Evolutionary conservation across 2,329 filamentous ascomycete species (phyloP), one percentile per base, ranked within the genome.

Genomic region (Xylariaceae sp.): DNA sequence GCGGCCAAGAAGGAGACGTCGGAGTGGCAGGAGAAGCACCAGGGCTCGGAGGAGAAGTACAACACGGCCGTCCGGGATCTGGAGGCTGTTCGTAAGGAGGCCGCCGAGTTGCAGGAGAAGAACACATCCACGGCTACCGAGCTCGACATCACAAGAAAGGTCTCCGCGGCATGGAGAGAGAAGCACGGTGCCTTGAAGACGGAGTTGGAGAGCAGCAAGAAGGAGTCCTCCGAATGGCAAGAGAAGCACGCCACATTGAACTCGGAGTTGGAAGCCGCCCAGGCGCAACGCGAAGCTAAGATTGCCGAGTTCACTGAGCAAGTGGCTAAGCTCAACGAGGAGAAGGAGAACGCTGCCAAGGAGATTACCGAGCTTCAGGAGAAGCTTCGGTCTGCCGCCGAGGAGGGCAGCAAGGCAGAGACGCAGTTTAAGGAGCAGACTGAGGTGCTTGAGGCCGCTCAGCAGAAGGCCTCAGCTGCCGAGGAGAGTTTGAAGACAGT

Each of bases 391-490:
- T 59, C 66, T 18, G 62, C 64, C 34, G 60, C 68, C 7, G 70
- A 67, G 30, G 72, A 74, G 60, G 53, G 45, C 41, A 44, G 17
- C 35, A 59, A 58, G 44, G 58, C 72, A n/a, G 69, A 73, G 67
- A 68, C 69, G 58, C 63, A 70, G 51, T 65, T 68, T 30, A 68
- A 70, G 11, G 71, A 75, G 61, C 68, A 71, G 53, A 57, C 66
- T 15, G 57, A 63, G 49, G 68, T 73, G 65, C 59, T 73, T 4
- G 71, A 75, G 56, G 68, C 69, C 53, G 74, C 74, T 3, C 70
- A 75, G 58, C 67, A 72, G 57, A 74, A 75, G 63, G 71, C 72
- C 2, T 66, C 70, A 23, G 73, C 76, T 66, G 70, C 72, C 9
- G 69, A 73, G 30, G 73, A 74, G 17, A 69, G 76, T 53, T 68